Evolutionary conservation across 768 basidiomycete genomes (phyloP), one percentile per base, ranked within the genome.

Genomic region (Psilocybe tampanensis): DNA sequence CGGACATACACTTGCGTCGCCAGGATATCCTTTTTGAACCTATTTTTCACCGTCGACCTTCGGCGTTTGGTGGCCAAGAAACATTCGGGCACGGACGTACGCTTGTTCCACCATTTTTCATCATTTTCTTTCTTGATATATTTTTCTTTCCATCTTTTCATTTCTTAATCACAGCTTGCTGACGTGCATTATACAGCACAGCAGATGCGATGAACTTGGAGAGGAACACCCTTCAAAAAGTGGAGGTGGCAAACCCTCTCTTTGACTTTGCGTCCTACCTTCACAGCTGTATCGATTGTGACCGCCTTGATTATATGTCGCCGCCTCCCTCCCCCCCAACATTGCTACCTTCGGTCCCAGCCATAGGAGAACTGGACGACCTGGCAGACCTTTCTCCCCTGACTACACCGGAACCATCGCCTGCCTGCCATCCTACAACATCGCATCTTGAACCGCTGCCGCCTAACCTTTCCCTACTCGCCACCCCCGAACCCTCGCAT

Each of bases 1-100:
- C 24, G 45, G 45, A 47, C 45, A 39, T 51, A 51, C 49, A 51
- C 49, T 39, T 51, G 49, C 5, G 33, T 19, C n/a, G 15, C 19
- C 24, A 32, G 32, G 18, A 29, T 29, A 9, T 29, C 29, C 29
- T 29, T 29, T 29, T 29, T n/a, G n/a, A n/a, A n/a, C n/a, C n/a
- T n/a, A n/a, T n/a, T n/a, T n/a, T n/a, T n/a, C n/a, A n/a, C n/a
- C n/a, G n/a, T n/a, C n/a, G n/a, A n/a, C n/a, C n/a, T n/a, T n/a
- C n/a, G n/a, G n/a, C n/a, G n/a, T n/a, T n/a, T 13, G 8, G 19
- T 12, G 47, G 21, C 33, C 17, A 17, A 39, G 49, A 34, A 51
- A 51, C 23, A 19, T 51, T 51, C 49, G 34, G 36, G 49, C 45
- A 47, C 24, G 45, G 45, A 47, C 45, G 34, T 51, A 51, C 49